Conservation (phyloP, 1,139 yeast species). For the Taphrina communis region DNA sequence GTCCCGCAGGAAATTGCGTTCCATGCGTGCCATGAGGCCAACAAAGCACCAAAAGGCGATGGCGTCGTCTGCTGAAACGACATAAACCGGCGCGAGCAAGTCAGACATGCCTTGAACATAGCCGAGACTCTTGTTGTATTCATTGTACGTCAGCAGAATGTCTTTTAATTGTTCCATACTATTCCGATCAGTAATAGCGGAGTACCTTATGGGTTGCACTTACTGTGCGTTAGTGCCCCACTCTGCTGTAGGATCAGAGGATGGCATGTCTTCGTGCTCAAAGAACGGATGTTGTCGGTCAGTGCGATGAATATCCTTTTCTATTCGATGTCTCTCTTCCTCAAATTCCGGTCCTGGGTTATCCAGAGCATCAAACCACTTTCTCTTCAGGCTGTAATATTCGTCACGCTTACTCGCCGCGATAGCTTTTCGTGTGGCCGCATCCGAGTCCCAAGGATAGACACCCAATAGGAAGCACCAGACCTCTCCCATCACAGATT, state of each 20-base stretch:
- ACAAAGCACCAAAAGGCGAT: slow-evolving; percentile 87
- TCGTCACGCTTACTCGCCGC: slow-evolving; percentile 64
- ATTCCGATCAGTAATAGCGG: slow-evolving; percentile 57
- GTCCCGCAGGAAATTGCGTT: slow-evolving; percentile 86
- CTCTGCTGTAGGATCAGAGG: slow-evolving; percentile 59
- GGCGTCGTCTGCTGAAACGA: slow-evolving; percentile 75
- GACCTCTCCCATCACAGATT: slow-evolving; percentile 68
- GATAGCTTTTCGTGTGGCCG: slow-evolving; percentile 68
- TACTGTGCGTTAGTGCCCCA: slow-evolving; percentile 47
- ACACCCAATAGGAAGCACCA: slow-evolving; percentile 87
- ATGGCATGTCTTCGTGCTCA: slow-evolving; percentile 60
- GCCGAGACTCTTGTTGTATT: slow-evolving; percentile 80
- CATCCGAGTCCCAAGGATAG: slow-evolving; percentile 85
- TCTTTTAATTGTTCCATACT: slow-evolving; percentile 76
- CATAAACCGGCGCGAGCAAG: slow-evolving; percentile 82
- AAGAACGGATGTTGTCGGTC: slow-evolving; percentile 77
- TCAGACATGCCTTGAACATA: slow-evolving; percentile 99
- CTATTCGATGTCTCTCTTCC: slow-evolving; percentile 86
- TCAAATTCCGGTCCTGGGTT: slow-evolving; percentile 71
- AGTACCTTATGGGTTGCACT: background rate
- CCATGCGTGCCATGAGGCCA: slow-evolving; percentile 88
- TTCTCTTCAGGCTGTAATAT: slow-evolving; percentile 68
- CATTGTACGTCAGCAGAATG: slow-evolving; percentile 83
- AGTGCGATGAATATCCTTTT: slow-evolving; percentile 90
- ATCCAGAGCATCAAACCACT: slow-evolving; percentile 70